These are phyloP conservation scores for Quercus rubra DNA, from an alignment of 306 rosid genomes.

Conservation along the genomic window DNA sequence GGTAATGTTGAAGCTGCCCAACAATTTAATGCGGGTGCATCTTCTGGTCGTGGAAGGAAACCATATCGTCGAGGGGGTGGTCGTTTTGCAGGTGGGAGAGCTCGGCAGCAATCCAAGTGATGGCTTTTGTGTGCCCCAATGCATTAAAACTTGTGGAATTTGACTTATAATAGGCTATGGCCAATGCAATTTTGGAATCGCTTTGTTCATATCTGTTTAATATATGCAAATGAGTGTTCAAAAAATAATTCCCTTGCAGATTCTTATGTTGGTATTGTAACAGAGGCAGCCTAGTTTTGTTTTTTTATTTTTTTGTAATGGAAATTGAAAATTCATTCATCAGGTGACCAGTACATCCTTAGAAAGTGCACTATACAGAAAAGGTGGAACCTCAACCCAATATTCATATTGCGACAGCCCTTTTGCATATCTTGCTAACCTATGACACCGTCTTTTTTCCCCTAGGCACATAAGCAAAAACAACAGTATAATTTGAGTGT, in stretches of 20 bases:
- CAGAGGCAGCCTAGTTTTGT: not conserved
- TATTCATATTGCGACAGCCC: too few relatives aligned
- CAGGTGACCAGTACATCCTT: too few relatives aligned
- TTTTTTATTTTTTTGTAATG: not conserved
- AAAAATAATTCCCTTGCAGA: not conserved
- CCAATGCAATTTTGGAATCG: constrained; percentile 11
- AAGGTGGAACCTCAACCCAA: too few relatives aligned
- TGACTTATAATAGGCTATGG: not conserved
- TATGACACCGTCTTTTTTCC: too few relatives aligned
- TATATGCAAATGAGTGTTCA: not conserved
- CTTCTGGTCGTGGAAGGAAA: constrained; percentile 47
- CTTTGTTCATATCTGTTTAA: not conserved
- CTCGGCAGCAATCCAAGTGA: constrained; percentile 52
- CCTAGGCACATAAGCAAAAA: too few relatives aligned
- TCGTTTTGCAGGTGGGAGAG: constrained; percentile 42
- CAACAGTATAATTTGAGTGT: too few relatives aligned
- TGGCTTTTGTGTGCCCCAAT: not conserved
- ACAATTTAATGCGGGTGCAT: constrained; percentile 48
- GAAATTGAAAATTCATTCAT: too few relatives aligned
- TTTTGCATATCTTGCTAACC: too few relatives aligned
- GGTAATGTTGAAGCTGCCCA: constrained; percentile 26
- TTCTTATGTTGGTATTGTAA: not conserved
- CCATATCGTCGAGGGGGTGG: constrained; percentile 40
- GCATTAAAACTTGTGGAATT: not conserved
- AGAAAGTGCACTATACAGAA: too few relatives aligned